Conservation (phyloP, 2,329 filamentous ascomycete species). For the Ascochyta clinopodiicola region DNA sequence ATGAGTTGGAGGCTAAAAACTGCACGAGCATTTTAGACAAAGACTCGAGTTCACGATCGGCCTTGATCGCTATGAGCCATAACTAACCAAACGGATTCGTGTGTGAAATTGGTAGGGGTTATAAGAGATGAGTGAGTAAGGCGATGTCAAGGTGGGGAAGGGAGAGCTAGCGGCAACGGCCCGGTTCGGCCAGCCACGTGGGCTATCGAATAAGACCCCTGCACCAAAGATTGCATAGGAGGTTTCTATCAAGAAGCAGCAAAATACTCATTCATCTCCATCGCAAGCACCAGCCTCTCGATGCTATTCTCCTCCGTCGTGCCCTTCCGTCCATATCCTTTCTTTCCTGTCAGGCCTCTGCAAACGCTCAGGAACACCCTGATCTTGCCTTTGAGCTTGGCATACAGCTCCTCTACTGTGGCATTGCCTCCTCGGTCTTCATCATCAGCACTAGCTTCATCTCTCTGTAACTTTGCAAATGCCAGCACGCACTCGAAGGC, state of each 20-base stretch:
- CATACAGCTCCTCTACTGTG: slow-evolving; percentile 62
- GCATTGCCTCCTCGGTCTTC: not conserved
- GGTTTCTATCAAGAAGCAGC: slow-evolving; percentile 5
- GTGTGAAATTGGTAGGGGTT: no score
- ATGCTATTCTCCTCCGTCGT: slow-evolving; percentile 64
- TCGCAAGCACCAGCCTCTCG: slow-evolving; percentile 69
- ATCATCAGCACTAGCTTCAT: not conserved
- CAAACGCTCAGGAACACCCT: slow-evolving; percentile 77
- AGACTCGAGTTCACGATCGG: no score
- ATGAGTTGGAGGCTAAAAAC: no score
- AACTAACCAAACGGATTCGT: no score
- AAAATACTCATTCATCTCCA: slow-evolving; percentile 77
- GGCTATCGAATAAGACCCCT: no score
- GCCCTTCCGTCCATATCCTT: slow-evolving; percentile 48
- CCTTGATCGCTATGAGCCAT: no score
- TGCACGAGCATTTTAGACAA: no score
- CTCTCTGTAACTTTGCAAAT: slow-evolving; percentile 58
- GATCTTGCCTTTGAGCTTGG: slow-evolving; percentile 72
- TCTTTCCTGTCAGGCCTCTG: slow-evolving; percentile 69
- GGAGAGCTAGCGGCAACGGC: no score
- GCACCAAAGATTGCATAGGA: no score
- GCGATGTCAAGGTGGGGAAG: no score
- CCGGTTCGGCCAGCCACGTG: no score
- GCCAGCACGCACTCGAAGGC: slow-evolving; percentile 75
- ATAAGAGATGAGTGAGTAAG: no score